A percentile compares a stretch with the other conserved stretches of the same genome.
Conservation (phyloP, 2,329 filamentous ascomycete species). For the Phyllosticta paracitricarpa region DNA sequence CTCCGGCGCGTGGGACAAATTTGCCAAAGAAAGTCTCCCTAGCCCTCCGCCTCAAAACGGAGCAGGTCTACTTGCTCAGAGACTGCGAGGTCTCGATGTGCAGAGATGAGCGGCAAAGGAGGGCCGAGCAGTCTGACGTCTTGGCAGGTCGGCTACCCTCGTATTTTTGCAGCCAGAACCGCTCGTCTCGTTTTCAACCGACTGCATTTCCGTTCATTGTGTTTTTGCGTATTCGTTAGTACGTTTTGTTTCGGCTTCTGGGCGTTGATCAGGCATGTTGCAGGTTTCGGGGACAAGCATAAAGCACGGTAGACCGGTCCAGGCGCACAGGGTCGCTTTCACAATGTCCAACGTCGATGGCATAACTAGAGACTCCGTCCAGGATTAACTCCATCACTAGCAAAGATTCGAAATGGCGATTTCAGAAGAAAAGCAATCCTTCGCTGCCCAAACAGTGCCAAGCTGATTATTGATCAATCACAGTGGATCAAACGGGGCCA, state of each 20-base stretch:
- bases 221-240: not conserved
- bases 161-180: not conserved
- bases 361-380: not conserved
- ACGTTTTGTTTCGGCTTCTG: not conserved
- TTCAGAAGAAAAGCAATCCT: not conserved
- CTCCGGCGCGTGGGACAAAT: slow-evolving; percentile 50
- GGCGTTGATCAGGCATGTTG: not conserved
- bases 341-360: not conserved
- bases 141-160: not conserved
- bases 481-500: not conserved
- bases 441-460: not conserved
- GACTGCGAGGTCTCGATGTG: slow-evolving; percentile 53
- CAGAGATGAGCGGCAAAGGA: slow-evolving; percentile 16
- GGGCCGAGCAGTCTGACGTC: not conserved
- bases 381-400: not conserved
- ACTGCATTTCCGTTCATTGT: not conserved
- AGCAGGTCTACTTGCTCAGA: slow-evolving; percentile 61
- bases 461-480: not conserved
- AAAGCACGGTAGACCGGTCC: not conserved
- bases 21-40: slow-evolving; percentile 34
- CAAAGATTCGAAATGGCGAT: not conserved
- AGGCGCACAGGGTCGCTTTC: not conserved
- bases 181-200: not conserved
- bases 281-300: not conserved
- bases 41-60: slow-evolving; percentile 46